Conservation (phyloP, 192 early-diverging fungal species). For the Backusella morwellensis region DNA sequence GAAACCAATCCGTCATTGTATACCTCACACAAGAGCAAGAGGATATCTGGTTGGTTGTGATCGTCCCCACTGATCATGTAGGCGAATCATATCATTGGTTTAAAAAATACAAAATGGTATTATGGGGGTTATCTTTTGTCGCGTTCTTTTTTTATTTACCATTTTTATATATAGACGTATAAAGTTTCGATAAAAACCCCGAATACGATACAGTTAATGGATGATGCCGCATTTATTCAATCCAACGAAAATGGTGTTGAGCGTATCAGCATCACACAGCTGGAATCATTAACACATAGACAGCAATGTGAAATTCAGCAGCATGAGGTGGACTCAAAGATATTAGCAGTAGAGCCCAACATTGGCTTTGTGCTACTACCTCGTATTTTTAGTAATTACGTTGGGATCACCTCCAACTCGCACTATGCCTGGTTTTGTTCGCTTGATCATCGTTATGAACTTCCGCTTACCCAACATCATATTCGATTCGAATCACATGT, state of each 20-base stretch:
- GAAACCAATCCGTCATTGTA: not conserved
- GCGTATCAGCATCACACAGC: not conserved
- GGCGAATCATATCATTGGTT: not conserved
- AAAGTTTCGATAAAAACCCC: not conserved
- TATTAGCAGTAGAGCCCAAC: not conserved
- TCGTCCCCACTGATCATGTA: not conserved
- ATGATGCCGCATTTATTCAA: not conserved
- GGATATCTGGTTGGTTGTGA: not conserved
- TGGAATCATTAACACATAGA: not conserved
- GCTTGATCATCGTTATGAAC: not conserved
- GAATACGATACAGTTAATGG: not conserved
- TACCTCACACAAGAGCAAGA: conserved; percentile 3
- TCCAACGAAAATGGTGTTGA: not conserved
- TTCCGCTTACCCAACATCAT: not conserved
- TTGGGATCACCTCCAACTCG: not conserved
- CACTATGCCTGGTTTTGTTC: not conserved
- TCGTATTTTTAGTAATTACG: not conserved
- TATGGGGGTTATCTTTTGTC: not conserved
- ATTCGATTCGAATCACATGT: conserved; percentile 11
- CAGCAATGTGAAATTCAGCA: not conserved
- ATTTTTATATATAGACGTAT: not conserved
- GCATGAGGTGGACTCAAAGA: not conserved
- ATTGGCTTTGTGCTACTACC: not conserved
- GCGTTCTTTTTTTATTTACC: not conserved
- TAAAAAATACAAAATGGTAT: not conserved